Evolutionary conservation across 2,329 filamentous ascomycete genomes (phyloP).

Genomic region (Didymella pinodella): DNA sequence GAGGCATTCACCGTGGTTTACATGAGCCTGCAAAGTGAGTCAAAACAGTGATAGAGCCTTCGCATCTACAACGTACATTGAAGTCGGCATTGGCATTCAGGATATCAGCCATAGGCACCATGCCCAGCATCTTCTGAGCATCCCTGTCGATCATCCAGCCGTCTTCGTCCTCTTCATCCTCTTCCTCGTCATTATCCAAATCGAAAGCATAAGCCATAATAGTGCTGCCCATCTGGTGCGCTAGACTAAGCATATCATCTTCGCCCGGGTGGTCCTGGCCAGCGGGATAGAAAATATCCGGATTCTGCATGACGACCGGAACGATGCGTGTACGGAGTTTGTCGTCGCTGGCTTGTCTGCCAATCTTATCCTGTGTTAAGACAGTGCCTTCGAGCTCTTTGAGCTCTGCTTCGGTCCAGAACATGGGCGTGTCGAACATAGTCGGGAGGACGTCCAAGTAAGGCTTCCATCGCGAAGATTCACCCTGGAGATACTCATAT

Average conservation of each 20-base stretch:
- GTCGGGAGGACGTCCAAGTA: constrained; percentile 33
- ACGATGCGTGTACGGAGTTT: constrained; percentile 29
- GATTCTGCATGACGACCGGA: constrained; percentile 25
- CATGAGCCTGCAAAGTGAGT: constrained; percentile 24
- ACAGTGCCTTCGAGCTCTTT: constrained; percentile 33
- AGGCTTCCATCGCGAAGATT: constrained; percentile 33
- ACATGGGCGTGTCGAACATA: constrained; percentile 35
- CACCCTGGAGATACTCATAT: constrained; percentile 33
- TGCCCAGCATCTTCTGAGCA: constrained; percentile 32
- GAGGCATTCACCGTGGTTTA: constrained; percentile 34
- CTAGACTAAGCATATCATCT: constrained; percentile 29
- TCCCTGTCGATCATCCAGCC: constrained; percentile 38
- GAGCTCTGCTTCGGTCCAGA: constrained; percentile 31
- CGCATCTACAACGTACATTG: constrained; percentile 21
- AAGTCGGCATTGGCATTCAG: constrained; percentile 37
- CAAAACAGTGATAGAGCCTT: background rate
- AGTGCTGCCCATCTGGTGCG: constrained; percentile 34
- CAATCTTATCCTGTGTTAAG: constrained; percentile 32
- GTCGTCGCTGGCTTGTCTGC: constrained; percentile 30
- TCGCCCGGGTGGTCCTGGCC: constrained; percentile 7
- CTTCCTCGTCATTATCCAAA: constrained; percentile 29
- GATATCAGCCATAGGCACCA: constrained; percentile 39
- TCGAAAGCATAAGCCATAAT: constrained; percentile 40
- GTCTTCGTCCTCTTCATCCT: constrained; percentile 32
- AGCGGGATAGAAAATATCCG: constrained; percentile 21